These are phyloP conservation scores for Balansia obtecta DNA, from an alignment of 2,329 filamentous ascomycete species.

Conservation along the genomic window DNA sequence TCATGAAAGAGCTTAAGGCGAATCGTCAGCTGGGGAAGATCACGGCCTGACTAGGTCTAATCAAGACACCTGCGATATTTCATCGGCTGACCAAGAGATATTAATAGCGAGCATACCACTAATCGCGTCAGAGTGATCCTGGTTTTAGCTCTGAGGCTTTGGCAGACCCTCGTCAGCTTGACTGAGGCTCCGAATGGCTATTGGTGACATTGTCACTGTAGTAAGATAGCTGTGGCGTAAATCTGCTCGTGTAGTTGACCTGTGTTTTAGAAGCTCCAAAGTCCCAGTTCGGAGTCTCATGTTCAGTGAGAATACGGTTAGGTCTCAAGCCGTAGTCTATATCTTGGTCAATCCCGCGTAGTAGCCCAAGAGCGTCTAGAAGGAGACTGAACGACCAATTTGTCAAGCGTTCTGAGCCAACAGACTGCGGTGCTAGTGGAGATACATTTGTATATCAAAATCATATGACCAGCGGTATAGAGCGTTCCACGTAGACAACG, in stretches of 20 bases:
- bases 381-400: no score
- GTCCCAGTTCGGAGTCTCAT: no score
- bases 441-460: no score
- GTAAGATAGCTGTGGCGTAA: slow-evolving; percentile 15
- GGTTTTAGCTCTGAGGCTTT: not conserved
- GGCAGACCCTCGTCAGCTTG: not conserved
- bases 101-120: not conserved
- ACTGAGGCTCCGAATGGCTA: not conserved
- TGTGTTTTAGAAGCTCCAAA: no score
- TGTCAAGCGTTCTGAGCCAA: no score
- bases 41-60: not conserved
- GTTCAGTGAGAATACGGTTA: no score
- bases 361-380: no score
- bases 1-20: not conserved
- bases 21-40: not conserved
- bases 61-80: not conserved
- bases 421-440: no score
- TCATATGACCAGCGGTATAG: no score
- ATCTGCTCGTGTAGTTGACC: slow-evolving; percentile 18
- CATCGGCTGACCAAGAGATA: not conserved
- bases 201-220: slow-evolving; percentile 4
- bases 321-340: no score
- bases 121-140: not conserved
- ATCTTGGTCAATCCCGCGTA: no score
- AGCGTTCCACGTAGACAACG: no score